Evolutionary conservation across 1,284 basidiomycete genomes (phyloP).

Genomic region (Trametes pubescens): DNA sequence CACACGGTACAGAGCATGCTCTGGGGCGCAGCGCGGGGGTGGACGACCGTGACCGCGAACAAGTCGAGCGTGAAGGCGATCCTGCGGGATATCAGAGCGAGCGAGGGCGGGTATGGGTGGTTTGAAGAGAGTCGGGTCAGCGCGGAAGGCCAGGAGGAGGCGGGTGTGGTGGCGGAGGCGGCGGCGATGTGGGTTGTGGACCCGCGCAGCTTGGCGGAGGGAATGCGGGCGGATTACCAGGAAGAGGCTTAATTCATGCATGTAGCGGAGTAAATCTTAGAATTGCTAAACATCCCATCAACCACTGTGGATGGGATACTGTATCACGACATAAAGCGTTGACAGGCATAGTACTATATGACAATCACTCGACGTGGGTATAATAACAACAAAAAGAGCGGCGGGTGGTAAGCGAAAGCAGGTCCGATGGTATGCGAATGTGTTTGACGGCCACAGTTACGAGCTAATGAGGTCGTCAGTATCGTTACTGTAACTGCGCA

Average conservation of each 20-base stretch:
- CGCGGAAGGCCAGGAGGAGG: conserved; percentile 24
- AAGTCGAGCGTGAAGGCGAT: conserved; percentile 80
- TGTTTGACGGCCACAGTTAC: not conserved
- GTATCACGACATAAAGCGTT: too few relatives aligned
- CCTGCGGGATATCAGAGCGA: conserved; percentile 60
- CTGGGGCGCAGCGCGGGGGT: conserved; percentile 71
- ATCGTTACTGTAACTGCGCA: too few relatives aligned
- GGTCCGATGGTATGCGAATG: not conserved
- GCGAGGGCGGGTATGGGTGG: conserved; percentile 41
- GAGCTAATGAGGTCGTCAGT: not conserved
- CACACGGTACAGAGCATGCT: conserved; percentile 77
- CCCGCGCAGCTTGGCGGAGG: conserved; percentile 78
- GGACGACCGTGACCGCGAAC: conserved; percentile 87
- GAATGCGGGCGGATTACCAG: conserved; percentile 57
- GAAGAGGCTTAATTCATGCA: not conserved
- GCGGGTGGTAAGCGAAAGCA: not conserved
- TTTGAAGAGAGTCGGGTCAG: conserved; percentile 20
- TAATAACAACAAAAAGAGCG: not conserved
- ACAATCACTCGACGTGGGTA: not conserved
- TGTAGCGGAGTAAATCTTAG: not conserved
- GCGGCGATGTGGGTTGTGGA: conserved; percentile 79
- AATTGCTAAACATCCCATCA: not conserved
- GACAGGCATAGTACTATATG: not conserved
- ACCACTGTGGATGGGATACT: not conserved
- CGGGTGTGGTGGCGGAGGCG: conserved; percentile 31